A percentile compares a stretch with the other conserved stretches of the same genome.
These are phyloP conservation scores for Leucocoprinus birnbaumii DNA, from an alignment of 768 basidiomycete genomes.

Conservation along the genomic window DNA sequence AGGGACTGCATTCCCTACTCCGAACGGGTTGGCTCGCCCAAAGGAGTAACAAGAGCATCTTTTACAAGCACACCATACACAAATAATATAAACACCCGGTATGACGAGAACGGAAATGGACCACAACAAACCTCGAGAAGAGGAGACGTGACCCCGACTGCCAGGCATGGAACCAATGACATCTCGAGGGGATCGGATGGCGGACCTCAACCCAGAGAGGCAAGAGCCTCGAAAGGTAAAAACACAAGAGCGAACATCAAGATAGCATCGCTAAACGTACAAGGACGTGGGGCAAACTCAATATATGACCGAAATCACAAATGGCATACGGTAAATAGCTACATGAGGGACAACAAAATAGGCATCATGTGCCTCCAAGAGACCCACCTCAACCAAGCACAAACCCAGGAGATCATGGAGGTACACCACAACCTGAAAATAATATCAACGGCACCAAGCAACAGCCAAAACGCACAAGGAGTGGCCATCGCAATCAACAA, in stretches of 20 bases:
- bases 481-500: conserved; percentile 34
- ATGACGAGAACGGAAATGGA: too few relatives aligned
- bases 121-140: background rate
- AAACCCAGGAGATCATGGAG: background rate
- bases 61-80: too few relatives aligned
- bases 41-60: too few relatives aligned
- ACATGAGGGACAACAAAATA: background rate
- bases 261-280: background rate
- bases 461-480: conserved; percentile 20
- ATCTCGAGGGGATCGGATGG: background rate
- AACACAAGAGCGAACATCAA: background rate
- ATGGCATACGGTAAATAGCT: background rate
- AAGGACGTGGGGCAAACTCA: background rate
- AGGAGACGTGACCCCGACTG: background rate
- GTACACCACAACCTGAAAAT: background rate
- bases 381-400: conserved; percentile 1
- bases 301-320: background rate
- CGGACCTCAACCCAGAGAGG: background rate
- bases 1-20: too few relatives aligned
- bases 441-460: background rate
- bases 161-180: background rate
- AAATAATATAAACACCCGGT: too few relatives aligned
- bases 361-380: conserved; percentile 4
- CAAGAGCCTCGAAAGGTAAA: background rate
- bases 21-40: too few relatives aligned